Percentiles rank a stretch among this genome's conserved stretches.
Conservation (phyloP, 2,329 filamentous ascomycete species). For the Botryosphaeria dothidea region DNA sequence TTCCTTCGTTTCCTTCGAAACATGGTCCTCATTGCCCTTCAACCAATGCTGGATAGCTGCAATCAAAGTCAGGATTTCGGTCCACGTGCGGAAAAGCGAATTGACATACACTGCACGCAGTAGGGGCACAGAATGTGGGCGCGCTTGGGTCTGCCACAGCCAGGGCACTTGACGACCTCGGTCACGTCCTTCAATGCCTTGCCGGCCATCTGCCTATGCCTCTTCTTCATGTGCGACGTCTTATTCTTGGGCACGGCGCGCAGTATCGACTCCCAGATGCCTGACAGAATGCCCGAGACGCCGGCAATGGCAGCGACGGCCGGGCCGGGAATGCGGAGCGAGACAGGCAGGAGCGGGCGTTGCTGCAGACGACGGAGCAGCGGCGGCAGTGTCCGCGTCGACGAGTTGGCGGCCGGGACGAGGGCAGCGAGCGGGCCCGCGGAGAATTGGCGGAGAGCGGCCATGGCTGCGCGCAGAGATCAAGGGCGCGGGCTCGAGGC, state of each 20-base stretch:
- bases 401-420: slow-evolving; percentile 31
- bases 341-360: slow-evolving; percentile 58
- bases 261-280: slow-evolving; percentile 90
- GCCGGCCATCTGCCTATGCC: slow-evolving; percentile 90
- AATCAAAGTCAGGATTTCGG: neutral
- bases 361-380: slow-evolving; percentile 46
- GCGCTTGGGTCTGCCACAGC: slow-evolving; percentile 84
- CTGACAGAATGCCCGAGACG: slow-evolving; percentile 61
- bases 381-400: slow-evolving; percentile 31
- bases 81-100: too few species aligned
- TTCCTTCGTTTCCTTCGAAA: slow-evolving; percentile 11
- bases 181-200: slow-evolving; percentile 93
- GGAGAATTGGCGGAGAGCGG: neutral
- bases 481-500: neutral
- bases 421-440: slow-evolving; percentile 6
- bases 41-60: slow-evolving; percentile 19
- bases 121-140: slow-evolving; percentile 85
- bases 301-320: slow-evolving; percentile 46
- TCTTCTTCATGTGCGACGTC: slow-evolving; percentile 93
- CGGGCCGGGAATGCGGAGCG: slow-evolving; percentile 58
- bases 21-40: slow-evolving; percentile 3
- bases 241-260: slow-evolving; percentile 98
- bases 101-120: slow-evolving; percentile 75
- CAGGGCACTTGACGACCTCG: slow-evolving; percentile 82
- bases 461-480: slow-evolving; percentile 10